phyloP scores from a whole-genome alignment of 139 green algal species.

The Ettlia oleoabundans region DNA sequence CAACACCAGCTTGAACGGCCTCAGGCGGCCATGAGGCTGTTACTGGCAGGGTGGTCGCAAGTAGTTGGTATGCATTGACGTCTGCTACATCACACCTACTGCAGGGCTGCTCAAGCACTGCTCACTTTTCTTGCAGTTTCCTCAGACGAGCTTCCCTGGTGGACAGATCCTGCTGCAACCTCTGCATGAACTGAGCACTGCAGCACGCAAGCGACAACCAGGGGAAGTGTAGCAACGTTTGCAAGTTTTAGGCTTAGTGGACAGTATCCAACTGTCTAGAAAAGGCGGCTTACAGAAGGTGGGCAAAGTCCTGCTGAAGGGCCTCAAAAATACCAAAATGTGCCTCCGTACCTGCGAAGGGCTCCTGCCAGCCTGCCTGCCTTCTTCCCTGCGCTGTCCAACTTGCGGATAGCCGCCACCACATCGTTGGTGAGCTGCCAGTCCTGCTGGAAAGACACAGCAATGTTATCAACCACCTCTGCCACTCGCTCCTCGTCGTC shows the following conservation, averaged over 20 bases:
- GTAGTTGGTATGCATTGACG: no score
- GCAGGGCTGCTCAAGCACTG: constrained; percentile 15
- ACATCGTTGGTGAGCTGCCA: background rate
- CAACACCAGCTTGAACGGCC: no score
- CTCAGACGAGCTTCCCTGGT: constrained; percentile 45
- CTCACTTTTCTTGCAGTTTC: constrained; percentile 60
- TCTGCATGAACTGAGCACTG: constrained; percentile 68
- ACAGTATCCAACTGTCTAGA: background rate
- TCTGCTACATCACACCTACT: background rate
- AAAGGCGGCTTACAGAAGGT: no score
- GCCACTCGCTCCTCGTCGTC: constrained; percentile 5
- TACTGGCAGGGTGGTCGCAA: no score
- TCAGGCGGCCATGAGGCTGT: background rate
- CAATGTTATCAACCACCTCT: constrained; percentile 4
- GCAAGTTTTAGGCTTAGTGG: background rate
- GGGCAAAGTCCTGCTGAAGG: no score
- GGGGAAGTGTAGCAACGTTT: no score
- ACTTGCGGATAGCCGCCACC: background rate
- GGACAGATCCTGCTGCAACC: constrained; percentile 51
- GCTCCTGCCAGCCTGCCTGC: constrained; percentile 12
- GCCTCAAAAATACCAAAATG: no score
- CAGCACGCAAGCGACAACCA: background rate
- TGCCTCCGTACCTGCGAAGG: constrained; percentile 8
- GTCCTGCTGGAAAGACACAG: constrained; percentile 27
- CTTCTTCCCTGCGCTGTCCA: background rate